A percentile compares a stretch with the other conserved stretches of the same genome.
phyloP scores from a whole-genome alignment of 345 rosid species.

The Camelina laxa region DNA sequence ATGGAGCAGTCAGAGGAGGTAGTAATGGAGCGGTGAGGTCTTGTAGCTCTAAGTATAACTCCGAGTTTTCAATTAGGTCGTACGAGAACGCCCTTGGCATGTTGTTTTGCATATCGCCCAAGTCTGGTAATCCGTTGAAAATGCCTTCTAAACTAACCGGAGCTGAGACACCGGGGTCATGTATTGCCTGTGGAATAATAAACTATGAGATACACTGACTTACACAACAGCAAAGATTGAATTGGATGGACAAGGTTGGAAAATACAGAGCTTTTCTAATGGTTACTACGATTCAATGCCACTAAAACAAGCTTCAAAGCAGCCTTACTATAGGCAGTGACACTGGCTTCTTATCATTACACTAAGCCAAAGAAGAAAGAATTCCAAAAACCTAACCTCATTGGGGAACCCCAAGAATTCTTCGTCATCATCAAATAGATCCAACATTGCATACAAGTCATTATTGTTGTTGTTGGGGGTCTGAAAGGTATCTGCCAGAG shows the following conservation, averaged over 20 bases:
- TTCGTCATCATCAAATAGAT: slow-evolving; percentile 37
- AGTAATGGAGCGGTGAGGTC: slow-evolving; percentile 38
- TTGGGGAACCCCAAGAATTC: slow-evolving; percentile 25
- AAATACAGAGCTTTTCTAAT: neutral
- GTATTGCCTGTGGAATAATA: slow-evolving; percentile 29
- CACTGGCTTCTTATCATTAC: neutral
- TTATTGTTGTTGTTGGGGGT: slow-evolving; percentile 20
- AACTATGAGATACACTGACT: slow-evolving; percentile 21
- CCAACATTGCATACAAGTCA: slow-evolving; percentile 40
- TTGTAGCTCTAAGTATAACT: slow-evolving; percentile 37
- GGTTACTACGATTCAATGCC: neutral
- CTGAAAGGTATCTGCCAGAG: slow-evolving; percentile 24
- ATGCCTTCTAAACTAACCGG: slow-evolving; percentile 25
- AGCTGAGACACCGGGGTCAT: slow-evolving; percentile 6
- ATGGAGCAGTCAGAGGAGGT: slow-evolving; percentile 27
- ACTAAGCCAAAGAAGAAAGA: neutral
- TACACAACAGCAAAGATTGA: neutral
- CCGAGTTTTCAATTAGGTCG: slow-evolving; percentile 40
- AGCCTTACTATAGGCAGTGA: neutral
- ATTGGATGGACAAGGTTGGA: neutral
- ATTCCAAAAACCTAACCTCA: slow-evolving; percentile 36
- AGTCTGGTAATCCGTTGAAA: slow-evolving; percentile 31
- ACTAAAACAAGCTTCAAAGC: neutral
- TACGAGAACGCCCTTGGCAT: slow-evolving; percentile 31
- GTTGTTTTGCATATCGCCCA: slow-evolving; percentile 27